Evolutionary conservation across 257 asterid species (phyloP).

Genomic region (Nicotiana undulata): DNA sequence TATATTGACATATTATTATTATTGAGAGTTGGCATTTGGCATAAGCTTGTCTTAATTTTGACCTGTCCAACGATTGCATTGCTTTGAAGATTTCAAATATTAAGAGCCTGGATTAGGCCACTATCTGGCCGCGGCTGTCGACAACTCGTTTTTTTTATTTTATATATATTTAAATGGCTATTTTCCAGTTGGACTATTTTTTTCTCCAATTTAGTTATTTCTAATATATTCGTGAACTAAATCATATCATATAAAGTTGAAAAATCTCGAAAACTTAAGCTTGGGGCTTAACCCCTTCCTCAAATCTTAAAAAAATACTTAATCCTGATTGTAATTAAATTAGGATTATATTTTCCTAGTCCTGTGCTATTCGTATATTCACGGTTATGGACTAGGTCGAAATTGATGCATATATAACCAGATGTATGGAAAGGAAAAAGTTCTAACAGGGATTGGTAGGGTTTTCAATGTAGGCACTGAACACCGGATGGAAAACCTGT

Average conservation of each 20-base stretch:
- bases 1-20: not conserved
- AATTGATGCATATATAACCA: too few relatives aligned
- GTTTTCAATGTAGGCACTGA: too few relatives aligned
- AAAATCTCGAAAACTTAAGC: not conserved
- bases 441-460: too few relatives aligned
- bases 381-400: too few relatives aligned
- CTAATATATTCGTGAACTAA: not conserved
- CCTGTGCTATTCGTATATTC: too few relatives aligned
- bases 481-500: too few relatives aligned
- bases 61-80: constrained; percentile 3
- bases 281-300: not conserved
- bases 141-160: not conserved
- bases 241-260: not conserved
- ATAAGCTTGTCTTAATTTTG: not conserved
- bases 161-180: not conserved
- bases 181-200: not conserved
- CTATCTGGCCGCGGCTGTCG: not conserved
- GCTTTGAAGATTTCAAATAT: not conserved
- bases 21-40: constrained; percentile 19
- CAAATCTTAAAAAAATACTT: not conserved
- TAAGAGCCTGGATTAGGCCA: not conserved
- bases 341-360: not conserved
- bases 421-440: too few relatives aligned
- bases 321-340: not conserved
- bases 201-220: not conserved